phyloP scores from a whole-genome alignment of 768 basidiomycete genomes.

The Rhodotorula taiwanensis region DNA sequence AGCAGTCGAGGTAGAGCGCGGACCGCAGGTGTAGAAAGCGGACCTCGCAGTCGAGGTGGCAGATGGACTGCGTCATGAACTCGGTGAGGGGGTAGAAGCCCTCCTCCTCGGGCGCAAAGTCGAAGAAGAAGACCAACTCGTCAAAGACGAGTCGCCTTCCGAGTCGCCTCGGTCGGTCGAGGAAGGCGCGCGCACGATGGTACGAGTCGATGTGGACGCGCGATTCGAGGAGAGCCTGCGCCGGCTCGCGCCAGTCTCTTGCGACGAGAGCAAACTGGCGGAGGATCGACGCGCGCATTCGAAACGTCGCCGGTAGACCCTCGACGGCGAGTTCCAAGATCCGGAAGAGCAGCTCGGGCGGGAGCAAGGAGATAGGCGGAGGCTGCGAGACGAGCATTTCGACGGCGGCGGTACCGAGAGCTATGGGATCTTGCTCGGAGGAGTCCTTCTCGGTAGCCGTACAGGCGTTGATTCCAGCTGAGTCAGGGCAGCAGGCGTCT shows the following conservation, averaged over 20 bases:
- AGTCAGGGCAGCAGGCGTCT: too few relatives aligned
- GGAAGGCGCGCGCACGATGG: background rate
- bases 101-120: constrained; percentile 18
- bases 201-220: constrained; percentile 21
- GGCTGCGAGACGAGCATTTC: too few relatives aligned
- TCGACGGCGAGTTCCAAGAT: constrained; percentile 23
- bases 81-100: constrained; percentile 17
- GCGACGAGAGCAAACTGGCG: constrained; percentile 14
- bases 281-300: constrained; percentile 1
- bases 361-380: background rate
- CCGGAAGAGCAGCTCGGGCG: constrained; percentile 14
- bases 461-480: too few relatives aligned
- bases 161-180: background rate
- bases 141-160: constrained; percentile 3
- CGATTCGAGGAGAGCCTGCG: constrained; percentile 18
- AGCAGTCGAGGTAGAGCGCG: constrained; percentile 9
- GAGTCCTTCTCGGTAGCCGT: too few relatives aligned
- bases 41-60: background rate
- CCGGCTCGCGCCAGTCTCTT: background rate
- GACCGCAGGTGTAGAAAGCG: constrained; percentile 10
- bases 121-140: constrained; percentile 26
- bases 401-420: too few relatives aligned
- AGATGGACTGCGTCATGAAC: background rate
- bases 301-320: constrained; percentile 3
- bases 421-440: too few relatives aligned